Base-by-base conservation (phyloP, 805 yeast species). In the Priceomyces carsonii region DNA sequence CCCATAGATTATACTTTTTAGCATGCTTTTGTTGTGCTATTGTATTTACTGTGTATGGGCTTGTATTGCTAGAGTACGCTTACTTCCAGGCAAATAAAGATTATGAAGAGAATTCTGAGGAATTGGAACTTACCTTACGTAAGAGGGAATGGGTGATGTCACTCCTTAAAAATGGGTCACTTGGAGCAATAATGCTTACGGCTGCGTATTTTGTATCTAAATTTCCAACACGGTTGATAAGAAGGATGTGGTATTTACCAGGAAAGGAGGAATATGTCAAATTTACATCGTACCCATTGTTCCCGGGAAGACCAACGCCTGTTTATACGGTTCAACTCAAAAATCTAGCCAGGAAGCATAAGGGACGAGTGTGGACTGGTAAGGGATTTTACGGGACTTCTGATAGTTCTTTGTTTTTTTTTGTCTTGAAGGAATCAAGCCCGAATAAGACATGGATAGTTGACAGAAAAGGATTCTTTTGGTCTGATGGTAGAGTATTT, bases 401-500 rank as follows among this genome's bases (percentile, higher is more conserved):
- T 17, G 89, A 85, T 57, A 75, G 79, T 30, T 69, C 85, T 2
- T 73, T 85, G 34, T 86, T 86, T 57, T 80, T 83, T 69, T 82
- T 85, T 52, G 75, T 83, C 30, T 58, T 87, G 45, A 79, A 77
- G 55, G 91, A 85, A 49, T 59, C 65, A 15, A 73, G 74, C 14
- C 47, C 44, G n/a, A 43, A 45, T 3, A 53, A 47, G 17, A 87
- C 85, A 16, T 86, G 90, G 87, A 63, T 83, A 12, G 83, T 85
- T 13, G 95, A 87, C 54, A 70, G 95, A 45, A 81, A 79, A 48
- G 95, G 95, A 8, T 87, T 88, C 69, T 87, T 85, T 63, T 87
- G 95, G 95, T 90, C 93, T 21, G 95, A 87, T 57, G 95, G 95
- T 10, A 70, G 95, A 40, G 83, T 87, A 2, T 83, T 82, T 59